phyloP scores from a whole-genome alignment of 768 basidiomycete species.

The Leccinum imitatum region DNA sequence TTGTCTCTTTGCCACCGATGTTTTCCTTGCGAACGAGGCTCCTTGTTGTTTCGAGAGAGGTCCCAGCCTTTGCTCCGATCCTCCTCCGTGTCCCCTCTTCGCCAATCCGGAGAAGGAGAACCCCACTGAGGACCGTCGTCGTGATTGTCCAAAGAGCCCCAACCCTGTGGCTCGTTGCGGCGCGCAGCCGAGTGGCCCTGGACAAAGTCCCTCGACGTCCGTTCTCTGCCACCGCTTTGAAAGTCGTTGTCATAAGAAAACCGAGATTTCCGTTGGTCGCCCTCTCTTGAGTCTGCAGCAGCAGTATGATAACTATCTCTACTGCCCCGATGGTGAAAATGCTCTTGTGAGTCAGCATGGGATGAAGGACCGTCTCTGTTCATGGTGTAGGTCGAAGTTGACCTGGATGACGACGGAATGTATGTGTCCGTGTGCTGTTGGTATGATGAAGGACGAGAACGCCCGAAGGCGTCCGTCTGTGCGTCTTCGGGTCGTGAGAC shows the following conservation, averaged over 20 bases:
- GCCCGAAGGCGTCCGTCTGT: constrained; percentile 52
- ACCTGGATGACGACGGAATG: constrained; percentile 45
- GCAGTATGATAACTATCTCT: constrained; percentile 48
- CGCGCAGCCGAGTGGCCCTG: constrained; percentile 42
- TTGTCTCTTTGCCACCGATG: constrained; percentile 37
- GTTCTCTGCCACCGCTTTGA: constrained; percentile 42
- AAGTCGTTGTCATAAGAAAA: constrained; percentile 41
- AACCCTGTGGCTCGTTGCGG: constrained; percentile 48
- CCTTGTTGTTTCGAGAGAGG: constrained; percentile 38
- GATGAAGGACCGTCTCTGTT: constrained; percentile 54
- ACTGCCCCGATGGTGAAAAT: constrained; percentile 41
- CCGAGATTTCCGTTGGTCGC: constrained; percentile 46
- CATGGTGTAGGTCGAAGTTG: constrained; percentile 45
- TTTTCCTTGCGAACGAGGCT: constrained; percentile 31
- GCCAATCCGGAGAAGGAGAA: constrained; percentile 48
- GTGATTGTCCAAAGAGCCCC: constrained; percentile 40
- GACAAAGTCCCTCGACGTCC: constrained; percentile 48
- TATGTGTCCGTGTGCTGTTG: constrained; percentile 44
- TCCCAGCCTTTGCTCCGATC: constrained; percentile 39
- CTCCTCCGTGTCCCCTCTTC: constrained; percentile 36
- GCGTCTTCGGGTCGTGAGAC: constrained; percentile 52
- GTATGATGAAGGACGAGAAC: constrained; percentile 44
- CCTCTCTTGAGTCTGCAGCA: constrained; percentile 39
- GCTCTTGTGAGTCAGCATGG: constrained; percentile 46
- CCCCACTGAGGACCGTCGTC: constrained; percentile 41